Evolutionary conservation across 164 flowering plant genomes (phyloP).

Genomic region (Liriodendron chinense): DNA sequence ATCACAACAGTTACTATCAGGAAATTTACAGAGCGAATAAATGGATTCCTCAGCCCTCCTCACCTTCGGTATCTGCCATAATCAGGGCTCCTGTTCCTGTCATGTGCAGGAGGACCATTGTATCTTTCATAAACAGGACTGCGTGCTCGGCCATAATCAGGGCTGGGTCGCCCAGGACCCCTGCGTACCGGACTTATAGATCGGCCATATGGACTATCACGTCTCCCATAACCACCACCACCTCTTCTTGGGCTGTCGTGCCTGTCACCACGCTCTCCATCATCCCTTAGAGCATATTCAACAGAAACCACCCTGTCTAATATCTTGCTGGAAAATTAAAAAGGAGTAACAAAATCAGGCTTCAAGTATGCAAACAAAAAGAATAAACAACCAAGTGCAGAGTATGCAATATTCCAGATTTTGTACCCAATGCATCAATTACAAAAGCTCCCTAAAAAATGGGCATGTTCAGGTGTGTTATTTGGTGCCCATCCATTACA

Average conservation of each 20-base stretch:
- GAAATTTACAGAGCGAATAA: background rate
- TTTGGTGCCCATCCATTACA: too few relatives aligned
- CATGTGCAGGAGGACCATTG: slow-evolving; percentile 23
- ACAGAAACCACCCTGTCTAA: slow-evolving; percentile 89
- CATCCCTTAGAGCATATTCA: slow-evolving; percentile 92
- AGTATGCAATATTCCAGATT: too few relatives aligned
- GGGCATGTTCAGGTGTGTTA: too few relatives aligned
- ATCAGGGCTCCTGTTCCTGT: slow-evolving; percentile 26
- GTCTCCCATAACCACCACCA: slow-evolving; percentile 21
- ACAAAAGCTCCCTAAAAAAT: too few relatives aligned
- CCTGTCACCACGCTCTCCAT: slow-evolving; percentile 61
- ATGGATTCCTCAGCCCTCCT: background rate
- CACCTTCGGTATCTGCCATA: slow-evolving; percentile 33
- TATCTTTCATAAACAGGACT: slow-evolving; percentile 36
- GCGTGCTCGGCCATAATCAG: slow-evolving; percentile 36
- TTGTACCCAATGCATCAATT: too few relatives aligned
- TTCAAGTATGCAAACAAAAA: too few relatives aligned
- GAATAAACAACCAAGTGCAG: too few relatives aligned
- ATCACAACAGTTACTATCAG: background rate
- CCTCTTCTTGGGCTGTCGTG: slow-evolving; percentile 59
- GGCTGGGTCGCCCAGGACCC: slow-evolving; percentile 27
- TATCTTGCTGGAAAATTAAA: slow-evolving; percentile 53
- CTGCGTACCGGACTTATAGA: slow-evolving; percentile 32
- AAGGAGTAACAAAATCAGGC: too few relatives aligned
- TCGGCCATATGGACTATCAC: slow-evolving; percentile 30